Conservation (phyloP, 805 yeast genomes). For the Alloascoidea africana region DNA sequence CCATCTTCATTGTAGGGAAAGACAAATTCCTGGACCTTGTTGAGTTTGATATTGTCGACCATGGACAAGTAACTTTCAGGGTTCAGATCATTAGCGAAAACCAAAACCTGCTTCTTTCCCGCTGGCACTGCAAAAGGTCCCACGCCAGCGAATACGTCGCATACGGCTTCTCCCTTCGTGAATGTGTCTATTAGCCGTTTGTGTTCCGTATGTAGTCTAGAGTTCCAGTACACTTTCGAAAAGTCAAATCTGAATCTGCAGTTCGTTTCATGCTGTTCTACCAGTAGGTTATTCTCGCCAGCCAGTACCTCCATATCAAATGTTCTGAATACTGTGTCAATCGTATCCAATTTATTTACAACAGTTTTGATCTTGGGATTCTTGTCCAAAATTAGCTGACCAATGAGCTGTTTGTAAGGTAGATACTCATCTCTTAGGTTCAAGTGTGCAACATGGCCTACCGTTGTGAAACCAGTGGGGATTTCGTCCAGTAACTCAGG, state of each 20-base stretch:
- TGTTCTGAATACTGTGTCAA: conserved; percentile 79
- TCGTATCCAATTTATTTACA: conserved; percentile 80
- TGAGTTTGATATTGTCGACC: conserved; percentile 42
- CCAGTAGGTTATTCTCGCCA: conserved; percentile 61
- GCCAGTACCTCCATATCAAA: conserved; percentile 91
- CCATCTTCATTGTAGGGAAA: conserved; percentile 67
- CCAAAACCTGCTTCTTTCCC: conserved; percentile 66
- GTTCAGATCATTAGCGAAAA: conserved; percentile 85
- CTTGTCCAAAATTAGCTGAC: conserved; percentile 82
- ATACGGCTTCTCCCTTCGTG: conserved; percentile 56
- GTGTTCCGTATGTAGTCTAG: conserved; percentile 88
- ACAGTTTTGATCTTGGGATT: conserved; percentile 73
- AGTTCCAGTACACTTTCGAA: conserved; percentile 93
- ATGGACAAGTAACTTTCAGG: conserved; percentile 73
- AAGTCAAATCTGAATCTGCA: conserved; percentile 83
- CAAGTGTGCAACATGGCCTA: conserved; percentile 93
- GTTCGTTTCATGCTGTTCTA: conserved; percentile 77
- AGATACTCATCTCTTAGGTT: conserved; percentile 74
- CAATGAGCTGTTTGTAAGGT: conserved; percentile 69
- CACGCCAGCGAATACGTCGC: conserved; percentile 97
- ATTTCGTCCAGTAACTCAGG: conserved; percentile 49
- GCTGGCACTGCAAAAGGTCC: conserved; percentile 98
- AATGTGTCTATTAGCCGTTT: conserved; percentile 55
- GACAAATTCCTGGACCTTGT: conserved; percentile 48
- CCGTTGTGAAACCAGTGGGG: conserved; percentile 84